Conservation (phyloP, 352 stramenopile genomes). For the Globisporangium takayamanum region DNA sequence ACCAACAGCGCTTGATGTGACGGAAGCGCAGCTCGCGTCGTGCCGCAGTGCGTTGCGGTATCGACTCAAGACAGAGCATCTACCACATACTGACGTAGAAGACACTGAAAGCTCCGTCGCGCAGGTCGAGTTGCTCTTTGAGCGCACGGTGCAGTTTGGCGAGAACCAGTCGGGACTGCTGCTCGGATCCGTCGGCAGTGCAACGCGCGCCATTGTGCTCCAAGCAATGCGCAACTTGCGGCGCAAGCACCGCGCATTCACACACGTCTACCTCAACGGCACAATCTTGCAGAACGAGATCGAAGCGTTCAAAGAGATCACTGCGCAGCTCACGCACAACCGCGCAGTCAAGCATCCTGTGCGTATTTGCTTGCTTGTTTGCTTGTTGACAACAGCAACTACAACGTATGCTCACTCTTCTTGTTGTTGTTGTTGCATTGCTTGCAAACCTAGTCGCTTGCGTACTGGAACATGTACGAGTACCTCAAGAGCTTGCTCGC, state of each 20-base stretch:
- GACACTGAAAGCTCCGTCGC: conserved; percentile 15
- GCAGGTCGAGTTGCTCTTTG: conserved; percentile 56
- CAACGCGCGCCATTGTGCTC: conserved; percentile 43
- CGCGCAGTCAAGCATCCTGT: conserved; percentile 59
- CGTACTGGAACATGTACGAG: conserved; percentile 83
- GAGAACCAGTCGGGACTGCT: conserved; percentile 79
- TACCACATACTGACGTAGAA: conserved; percentile 7
- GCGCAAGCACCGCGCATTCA: conserved; percentile 31
- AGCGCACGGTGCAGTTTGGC: conserved; percentile 57
- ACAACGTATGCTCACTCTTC: background rate
- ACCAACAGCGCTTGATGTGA: conserved; percentile 5
- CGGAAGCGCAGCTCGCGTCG: conserved; percentile 23
- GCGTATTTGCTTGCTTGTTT: background rate
- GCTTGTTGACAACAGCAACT: background rate
- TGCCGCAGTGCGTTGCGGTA: conserved; percentile 34
- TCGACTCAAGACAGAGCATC: conserved; percentile 24
- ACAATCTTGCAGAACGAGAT: conserved; percentile 78
- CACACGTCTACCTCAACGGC: conserved; percentile 69
- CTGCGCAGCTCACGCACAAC: conserved; percentile 51
- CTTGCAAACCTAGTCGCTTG: conserved; percentile 24
- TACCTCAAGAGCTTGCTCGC: conserved; percentile 67
- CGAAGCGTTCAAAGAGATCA: conserved; percentile 81
- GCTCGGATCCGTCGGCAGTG: conserved; percentile 45
- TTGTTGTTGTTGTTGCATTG: background rate
- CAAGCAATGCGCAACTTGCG: conserved; percentile 47